Percentiles rank a stretch among this genome's conserved stretches.
Conservation (phyloP, 2,329 filamentous ascomycete genomes). For the Arthrobotrys pseudoclavata region DNA sequence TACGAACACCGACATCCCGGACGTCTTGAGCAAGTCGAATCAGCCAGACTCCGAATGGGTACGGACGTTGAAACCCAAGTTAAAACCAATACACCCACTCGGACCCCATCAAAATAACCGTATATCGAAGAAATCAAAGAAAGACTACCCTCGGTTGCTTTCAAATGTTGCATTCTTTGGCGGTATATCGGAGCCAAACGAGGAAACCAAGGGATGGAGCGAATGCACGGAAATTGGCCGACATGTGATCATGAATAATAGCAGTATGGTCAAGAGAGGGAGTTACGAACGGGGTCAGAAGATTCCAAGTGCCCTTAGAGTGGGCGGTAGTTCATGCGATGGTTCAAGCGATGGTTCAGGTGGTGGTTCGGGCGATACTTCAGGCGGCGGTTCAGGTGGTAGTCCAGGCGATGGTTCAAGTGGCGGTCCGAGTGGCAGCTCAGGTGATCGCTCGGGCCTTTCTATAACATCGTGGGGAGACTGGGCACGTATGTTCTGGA, state of each 20-base stretch:
- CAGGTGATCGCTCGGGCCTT: neutral
- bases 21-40: too few relatives aligned
- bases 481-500: neutral
- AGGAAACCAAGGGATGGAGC: neutral
- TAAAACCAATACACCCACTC: neutral
- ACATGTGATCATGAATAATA: neutral
- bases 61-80: neutral
- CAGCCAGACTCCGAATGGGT: neutral
- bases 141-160: neutral
- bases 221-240: neutral
- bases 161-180: neutral
- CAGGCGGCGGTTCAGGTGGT: neutral
- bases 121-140: neutral
- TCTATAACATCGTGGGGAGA: neutral
- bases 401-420: neutral
- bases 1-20: neutral
- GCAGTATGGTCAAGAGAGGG: neutral
- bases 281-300: neutral
- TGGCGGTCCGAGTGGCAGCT: neutral
- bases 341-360: neutral
- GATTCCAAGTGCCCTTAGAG: neutral
- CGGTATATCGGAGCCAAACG: too few relatives aligned
- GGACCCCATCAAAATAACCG: neutral
- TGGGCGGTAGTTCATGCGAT: neutral
- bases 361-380: neutral